These are phyloP conservation scores for Aspergillus steynii DNA, from an alignment of 495 filamentous ascomycete genomes.

Conservation along the genomic window DNA sequence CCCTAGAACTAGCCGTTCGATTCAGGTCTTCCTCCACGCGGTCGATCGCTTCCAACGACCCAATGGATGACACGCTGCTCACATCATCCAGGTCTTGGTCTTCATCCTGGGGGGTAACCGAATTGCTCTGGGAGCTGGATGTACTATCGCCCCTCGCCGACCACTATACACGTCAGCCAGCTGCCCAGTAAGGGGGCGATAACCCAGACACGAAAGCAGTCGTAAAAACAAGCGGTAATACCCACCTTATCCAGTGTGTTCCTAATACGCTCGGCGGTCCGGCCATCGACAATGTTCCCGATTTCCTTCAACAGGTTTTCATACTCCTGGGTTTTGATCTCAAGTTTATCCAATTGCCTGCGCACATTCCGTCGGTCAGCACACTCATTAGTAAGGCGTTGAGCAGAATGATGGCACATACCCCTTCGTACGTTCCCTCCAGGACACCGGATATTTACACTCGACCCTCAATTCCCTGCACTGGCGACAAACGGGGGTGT, in stretches of 20 bases:
- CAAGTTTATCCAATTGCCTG: conserved; percentile 44
- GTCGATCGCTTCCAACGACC: conserved; percentile 62
- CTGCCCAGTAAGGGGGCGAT: neutral
- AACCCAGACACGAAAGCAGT: neutral
- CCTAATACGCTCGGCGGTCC: conserved; percentile 39
- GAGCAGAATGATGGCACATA: conserved; percentile 23
- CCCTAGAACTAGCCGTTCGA: conserved; percentile 45
- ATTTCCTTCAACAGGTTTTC: conserved; percentile 49
- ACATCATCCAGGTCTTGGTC: conserved; percentile 28
- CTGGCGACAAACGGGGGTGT: conserved; percentile 57
- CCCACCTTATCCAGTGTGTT: conserved; percentile 43
- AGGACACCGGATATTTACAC: conserved; percentile 58
- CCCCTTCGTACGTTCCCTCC: conserved; percentile 59
- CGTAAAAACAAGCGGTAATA: conserved; percentile 4
- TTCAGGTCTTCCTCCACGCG: conserved; percentile 62
- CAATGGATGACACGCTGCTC: conserved; percentile 51
- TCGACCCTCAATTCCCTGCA: conserved; percentile 51
- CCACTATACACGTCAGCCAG: conserved; percentile 16
- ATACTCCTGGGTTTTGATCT: conserved; percentile 51
- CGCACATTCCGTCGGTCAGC: neutral
- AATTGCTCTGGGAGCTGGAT: conserved; percentile 34
- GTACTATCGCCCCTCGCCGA: conserved; percentile 23
- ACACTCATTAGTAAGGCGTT: neutral
- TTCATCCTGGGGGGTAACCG: conserved; percentile 36
- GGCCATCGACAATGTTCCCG: conserved; percentile 30